Base-by-base conservation (phyloP, 2,329 filamentous ascomycete species). In the Pseudogymnoascus sp. region DNA sequence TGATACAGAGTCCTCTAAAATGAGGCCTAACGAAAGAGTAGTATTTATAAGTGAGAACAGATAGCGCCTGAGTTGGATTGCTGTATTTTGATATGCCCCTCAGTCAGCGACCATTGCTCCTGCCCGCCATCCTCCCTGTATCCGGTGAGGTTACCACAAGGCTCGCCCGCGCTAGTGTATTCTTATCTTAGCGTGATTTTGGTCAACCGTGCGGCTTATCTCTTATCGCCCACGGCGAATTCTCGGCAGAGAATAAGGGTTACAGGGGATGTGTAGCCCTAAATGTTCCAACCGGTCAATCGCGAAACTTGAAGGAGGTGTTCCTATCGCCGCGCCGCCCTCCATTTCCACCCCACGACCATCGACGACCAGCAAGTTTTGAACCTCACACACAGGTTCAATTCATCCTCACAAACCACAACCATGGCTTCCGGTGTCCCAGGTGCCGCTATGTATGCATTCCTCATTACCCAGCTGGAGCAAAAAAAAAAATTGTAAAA, bases 401-500 rank as follows among this genome's bases (percentile, higher is more conserved):
- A 66, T 66, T 61, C 60, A 60, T 52, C 61, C 65, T 61, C 35
- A 60, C 61, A 64, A 62, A 63, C 61, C 65, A 66, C 63, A 65
- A 74, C 67, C 56, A 74, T 74, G 72, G 71, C 72, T 59, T 72
- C 72, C 61, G 69, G 62, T 64, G 68, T 70, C 41, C 70, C 70
- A 66, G 70, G 69, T 66, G 67, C 68, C 63, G 69, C 70, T 66
- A 72, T 72, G 71, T 71, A 71, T 70, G 70, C 58, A 48, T 38
- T 57, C 55, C 55, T 33, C 55, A 19, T 37, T 37, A 57, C 55
- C 30, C 33, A 37, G 33, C 10, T 57, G 30, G 9, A 57, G 30
- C n/a, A 35, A 37, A 35, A 33, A 23, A 35, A 37, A 35, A 33
- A 57, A 57, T 23, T 28, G 23, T 37, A 57, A 52, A 52, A 28